A percentile compares a stretch with the other conserved stretches of the same genome.
These are phyloP conservation scores for Lipomyces sp. DNA, from an alignment of 805 yeast species.

Conservation along the genomic window DNA sequence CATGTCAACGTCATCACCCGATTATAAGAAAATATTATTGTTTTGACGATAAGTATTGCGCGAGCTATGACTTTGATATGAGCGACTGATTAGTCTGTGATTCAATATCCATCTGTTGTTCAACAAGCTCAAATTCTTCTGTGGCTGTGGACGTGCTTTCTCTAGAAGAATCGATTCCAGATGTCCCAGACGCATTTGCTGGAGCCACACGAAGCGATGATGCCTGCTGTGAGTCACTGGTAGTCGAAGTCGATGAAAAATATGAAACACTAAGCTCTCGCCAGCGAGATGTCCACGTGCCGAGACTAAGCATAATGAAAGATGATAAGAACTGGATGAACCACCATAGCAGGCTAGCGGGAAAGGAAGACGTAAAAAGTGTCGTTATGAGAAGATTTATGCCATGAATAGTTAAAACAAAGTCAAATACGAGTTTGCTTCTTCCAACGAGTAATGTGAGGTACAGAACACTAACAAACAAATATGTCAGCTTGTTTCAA, in stretches of 20 bases:
- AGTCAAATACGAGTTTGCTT: slow-evolving; percentile 92
- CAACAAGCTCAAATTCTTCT: slow-evolving; percentile 17
- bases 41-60: too few species aligned
- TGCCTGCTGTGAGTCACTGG: background rate
- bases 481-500: background rate
- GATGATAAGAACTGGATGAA: slow-evolving; percentile 66
- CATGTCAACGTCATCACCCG: too few species aligned
- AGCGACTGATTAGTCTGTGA: background rate
- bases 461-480: slow-evolving; percentile 59
- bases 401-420: slow-evolving; percentile 88
- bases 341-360: slow-evolving; percentile 81
- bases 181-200: background rate
- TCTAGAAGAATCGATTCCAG: background rate
- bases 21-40: too few species aligned
- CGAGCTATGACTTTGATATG: background rate
- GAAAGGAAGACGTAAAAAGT: slow-evolving; percentile 63
- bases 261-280: slow-evolving; percentile 84
- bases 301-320: slow-evolving; percentile 66
- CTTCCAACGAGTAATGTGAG: slow-evolving; percentile 87
- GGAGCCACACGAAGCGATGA: background rate
- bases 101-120: slow-evolving; percentile 12
- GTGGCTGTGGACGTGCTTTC: background rate
- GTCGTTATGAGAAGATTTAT: slow-evolving; percentile 70
- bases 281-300: slow-evolving; percentile 91
- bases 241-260: slow-evolving; percentile 41